Percentiles rank a stretch among this genome's conserved stretches.
These are phyloP conservation scores for Clathrus columnatus DNA, from an alignment of 768 basidiomycete genomes.

Conservation along the genomic window DNA sequence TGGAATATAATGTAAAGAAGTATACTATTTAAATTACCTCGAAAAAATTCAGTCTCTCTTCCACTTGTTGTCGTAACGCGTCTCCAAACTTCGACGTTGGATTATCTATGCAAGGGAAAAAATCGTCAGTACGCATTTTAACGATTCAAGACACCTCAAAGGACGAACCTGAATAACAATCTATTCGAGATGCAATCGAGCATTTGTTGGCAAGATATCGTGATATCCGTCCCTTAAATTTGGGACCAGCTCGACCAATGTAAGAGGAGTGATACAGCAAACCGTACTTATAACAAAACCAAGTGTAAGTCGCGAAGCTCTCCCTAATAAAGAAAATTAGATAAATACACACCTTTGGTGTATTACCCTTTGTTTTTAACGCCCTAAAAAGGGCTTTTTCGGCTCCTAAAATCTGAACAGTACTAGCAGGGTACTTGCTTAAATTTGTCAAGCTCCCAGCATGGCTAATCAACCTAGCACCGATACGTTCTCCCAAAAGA, in stretches of 20 bases:
- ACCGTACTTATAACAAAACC: slow-evolving; percentile 59
- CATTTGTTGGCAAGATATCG: slow-evolving; percentile 99
- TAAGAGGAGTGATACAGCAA: slow-evolving; percentile 96
- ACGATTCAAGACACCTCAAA: neutral
- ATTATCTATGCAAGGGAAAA: slow-evolving; percentile 45
- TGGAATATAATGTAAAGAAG: neutral
- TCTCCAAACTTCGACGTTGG: slow-evolving; percentile 94
- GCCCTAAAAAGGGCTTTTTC: slow-evolving; percentile 98
- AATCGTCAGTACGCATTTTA: neutral
- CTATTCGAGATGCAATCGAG: slow-evolving; percentile 93
- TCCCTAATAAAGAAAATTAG: slow-evolving; percentile 1
- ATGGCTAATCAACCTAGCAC: slow-evolving; percentile 88
- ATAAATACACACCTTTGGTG: slow-evolving; percentile 64
- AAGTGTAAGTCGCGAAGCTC: neutral
- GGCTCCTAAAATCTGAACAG: slow-evolving; percentile 95
- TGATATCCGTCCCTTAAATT: slow-evolving; percentile 95
- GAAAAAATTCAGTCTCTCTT: slow-evolving; percentile 91
- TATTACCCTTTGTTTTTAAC: slow-evolving; percentile 97
- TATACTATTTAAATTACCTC: slow-evolving; percentile 33
- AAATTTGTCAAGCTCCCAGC: slow-evolving; percentile 94
- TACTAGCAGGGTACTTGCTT: slow-evolving; percentile 96
- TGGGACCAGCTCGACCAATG: slow-evolving; percentile 89
- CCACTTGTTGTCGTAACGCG: slow-evolving; percentile 87
- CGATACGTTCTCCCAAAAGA: slow-evolving; percentile 85
- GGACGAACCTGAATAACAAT: slow-evolving; percentile 76